Evolutionary conservation across 208 protist species (phyloP), one percentile per base, ranked within the genome.

Genomic region (Crithidia sp.): DNA sequence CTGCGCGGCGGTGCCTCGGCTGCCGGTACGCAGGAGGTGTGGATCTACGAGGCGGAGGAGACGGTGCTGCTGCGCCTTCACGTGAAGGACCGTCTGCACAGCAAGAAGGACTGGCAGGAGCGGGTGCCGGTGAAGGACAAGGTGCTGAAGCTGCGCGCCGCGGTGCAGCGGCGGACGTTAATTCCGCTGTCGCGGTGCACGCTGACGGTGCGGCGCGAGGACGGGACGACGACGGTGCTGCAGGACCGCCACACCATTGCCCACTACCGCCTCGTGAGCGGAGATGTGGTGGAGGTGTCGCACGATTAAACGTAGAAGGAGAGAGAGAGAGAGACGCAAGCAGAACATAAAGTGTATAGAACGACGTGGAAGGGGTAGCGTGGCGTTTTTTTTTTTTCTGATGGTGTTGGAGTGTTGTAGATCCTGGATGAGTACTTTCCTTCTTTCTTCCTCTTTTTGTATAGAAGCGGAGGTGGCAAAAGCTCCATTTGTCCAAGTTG

Each of bases 111-210:
- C 16, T 97, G 91, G 89, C 86, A 93, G 36, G 62, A 90, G 53
- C 76, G 79, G 2, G 40, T 96, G 52, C 67, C 58, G 4, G 70
- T 58, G n/a, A 86, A 66, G 61, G 92, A 97, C 49, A 94, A 91
- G 76, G 83, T 97, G 9, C 67, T 97, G 39, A 82, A 81, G 58
- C 66, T 97, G 44, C 88, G 92, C 9, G 86, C 90, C 5, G 75
- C 81, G 10, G 92, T 94, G 44, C 92, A 97, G 70, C 83, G 83
- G 14, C 76, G 76, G 43, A 97, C 92, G 44, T 77, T 93, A 56
- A 97, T 97, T 61, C 92, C 92, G 2, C 82, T 97, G 43, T 91
- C 90, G 2, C 88, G 92, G 4, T 94, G 89, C 78, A 79, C 82
- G 13, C 73, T 97, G 55, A 71, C 66, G 4, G 68, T 83, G 14